These are phyloP conservation scores for Haplosporangium sp. DNA, from an alignment of 371 early-diverging fungal genomes.

Conservation along the genomic window DNA sequence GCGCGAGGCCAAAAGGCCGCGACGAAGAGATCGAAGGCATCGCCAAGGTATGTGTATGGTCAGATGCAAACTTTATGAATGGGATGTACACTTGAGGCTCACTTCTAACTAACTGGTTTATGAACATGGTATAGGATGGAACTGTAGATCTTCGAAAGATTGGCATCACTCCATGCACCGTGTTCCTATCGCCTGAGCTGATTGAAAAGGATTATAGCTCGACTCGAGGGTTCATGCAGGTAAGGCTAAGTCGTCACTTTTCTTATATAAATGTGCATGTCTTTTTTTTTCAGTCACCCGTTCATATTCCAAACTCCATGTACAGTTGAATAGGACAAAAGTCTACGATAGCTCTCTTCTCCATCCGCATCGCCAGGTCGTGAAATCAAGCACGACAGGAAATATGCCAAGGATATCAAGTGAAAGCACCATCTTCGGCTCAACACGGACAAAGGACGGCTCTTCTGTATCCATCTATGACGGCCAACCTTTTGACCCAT, in stretches of 20 bases:
- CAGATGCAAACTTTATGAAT: too few species aligned
- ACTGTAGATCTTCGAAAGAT: conserved; percentile 68
- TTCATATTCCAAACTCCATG: not conserved
- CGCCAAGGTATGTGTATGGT: conserved; percentile 28
- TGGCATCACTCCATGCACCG: conserved; percentile 78
- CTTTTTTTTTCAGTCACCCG: not conserved
- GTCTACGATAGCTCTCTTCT: conserved; percentile 17
- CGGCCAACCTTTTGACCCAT: conserved; percentile 10
- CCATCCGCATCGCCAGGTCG: conserved; percentile 21
- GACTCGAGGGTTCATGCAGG: conserved; percentile 22
- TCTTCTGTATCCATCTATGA: conserved; percentile 31
- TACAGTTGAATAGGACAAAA: conserved; percentile 21
- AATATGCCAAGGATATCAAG: conserved; percentile 44
- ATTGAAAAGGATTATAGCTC: conserved; percentile 42
- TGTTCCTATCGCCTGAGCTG: conserved; percentile 72
- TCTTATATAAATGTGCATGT: not conserved
- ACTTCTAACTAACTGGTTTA: not conserved
- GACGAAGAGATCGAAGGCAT: conserved; percentile 37
- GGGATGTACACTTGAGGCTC: not conserved
- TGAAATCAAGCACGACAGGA: conserved; percentile 39
- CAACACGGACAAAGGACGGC: conserved; percentile 28
- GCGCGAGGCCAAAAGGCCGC: conserved; percentile 50
- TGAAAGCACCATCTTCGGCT: conserved; percentile 43
- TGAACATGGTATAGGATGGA: conserved; percentile 42
- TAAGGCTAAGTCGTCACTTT: not conserved